A percentile compares a stretch with the other conserved stretches of the same genome.
Conservation (phyloP, 2,329 filamentous ascomycete genomes). For the Zalaria sp. region DNA sequence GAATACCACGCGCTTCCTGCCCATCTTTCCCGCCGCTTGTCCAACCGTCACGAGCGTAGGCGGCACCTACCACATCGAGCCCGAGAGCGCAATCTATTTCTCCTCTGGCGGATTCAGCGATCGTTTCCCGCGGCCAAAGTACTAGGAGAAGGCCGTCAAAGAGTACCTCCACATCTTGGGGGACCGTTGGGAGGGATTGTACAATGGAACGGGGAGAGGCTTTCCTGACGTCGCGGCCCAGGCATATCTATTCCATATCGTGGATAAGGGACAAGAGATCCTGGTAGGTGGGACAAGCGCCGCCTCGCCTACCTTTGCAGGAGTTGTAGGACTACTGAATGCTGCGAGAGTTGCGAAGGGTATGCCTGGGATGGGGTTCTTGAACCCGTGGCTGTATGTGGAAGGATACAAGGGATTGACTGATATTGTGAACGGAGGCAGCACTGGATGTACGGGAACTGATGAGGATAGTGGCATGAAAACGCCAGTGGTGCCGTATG, state of each 20-base stretch:
- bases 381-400: conserved; percentile 48
- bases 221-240: conserved; percentile 35
- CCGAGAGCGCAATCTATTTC: conserved; percentile 35
- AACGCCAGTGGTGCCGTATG: conserved; percentile 9
- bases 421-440: conserved; percentile 28
- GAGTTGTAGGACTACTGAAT: conserved; percentile 46
- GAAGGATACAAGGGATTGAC: conserved; percentile 33
- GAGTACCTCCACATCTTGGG: conserved; percentile 26
- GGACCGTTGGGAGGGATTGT: conserved; percentile 23
- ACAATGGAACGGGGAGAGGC: conserved; percentile 32
- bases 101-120: conserved; percentile 31
- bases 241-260: conserved; percentile 34
- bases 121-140: conserved; percentile 25
- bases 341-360: conserved; percentile 40
- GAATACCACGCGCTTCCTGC: conserved; percentile 29
- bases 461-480: conserved; percentile 10
- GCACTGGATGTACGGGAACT: conserved; percentile 23
- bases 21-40: conserved; percentile 32
- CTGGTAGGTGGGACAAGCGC: conserved; percentile 39
- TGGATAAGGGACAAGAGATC: conserved; percentile 29
- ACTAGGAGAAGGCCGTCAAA: conserved; percentile 26
- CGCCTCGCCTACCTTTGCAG: conserved; percentile 43
- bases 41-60: conserved; percentile 33
- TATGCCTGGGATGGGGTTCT: conserved; percentile 38
- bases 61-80: conserved; percentile 24